Evolutionary conservation across 345 rosid species (phyloP), one percentile per base, ranked within the genome.

Genomic region (Acer negundo): DNA sequence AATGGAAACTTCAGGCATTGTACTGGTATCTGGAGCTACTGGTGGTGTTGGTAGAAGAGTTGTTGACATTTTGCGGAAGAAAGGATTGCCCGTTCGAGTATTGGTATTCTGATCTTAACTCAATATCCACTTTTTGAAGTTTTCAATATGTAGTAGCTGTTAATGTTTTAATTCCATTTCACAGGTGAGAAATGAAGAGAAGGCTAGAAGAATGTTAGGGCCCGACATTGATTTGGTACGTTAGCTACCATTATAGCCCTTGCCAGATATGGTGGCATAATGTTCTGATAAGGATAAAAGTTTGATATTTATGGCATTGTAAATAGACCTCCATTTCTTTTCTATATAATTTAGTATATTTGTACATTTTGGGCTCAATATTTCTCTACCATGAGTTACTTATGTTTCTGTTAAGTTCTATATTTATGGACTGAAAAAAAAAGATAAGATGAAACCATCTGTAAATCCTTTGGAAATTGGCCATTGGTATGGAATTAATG

Each of bases 1-100:
- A 75, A 95, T 91, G 97, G 90, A 82, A 63, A 79, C 85, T 77
- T 75, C 92, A 24, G 93, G 86, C 40, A 79, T 87, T 44, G 84
- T 91, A 65, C 91, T 95, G 69, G 98, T 95, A 16, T 89, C 90
- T 81, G 99, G 99, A 73, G 97, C 97, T 84, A 95, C 99, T 0
- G 98, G 99, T 70, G 98, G 99, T 77, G 98, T 95, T 16, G 99
- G 99, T 74, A 92, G 89, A 83, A 88, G 98, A 61, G 93, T 91
- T 7, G 97, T 95, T 67, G 86, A 90, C 73, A 75, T 90, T 58
- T 85, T 95, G 76, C 84, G 80, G 80, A 78, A 83, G 24, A 93
- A 87, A 85, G 97, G 98, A 10, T 77, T 89, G 79, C 92, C 89
- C 16, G 92, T 93, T 62, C 89, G 90, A 83, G 92, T 83, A 49